Percentiles rank a stretch among this genome's conserved stretches.
Conservation (phyloP, 2,329 filamentous ascomycete species). For the Dactylonectria macrodidyma region DNA sequence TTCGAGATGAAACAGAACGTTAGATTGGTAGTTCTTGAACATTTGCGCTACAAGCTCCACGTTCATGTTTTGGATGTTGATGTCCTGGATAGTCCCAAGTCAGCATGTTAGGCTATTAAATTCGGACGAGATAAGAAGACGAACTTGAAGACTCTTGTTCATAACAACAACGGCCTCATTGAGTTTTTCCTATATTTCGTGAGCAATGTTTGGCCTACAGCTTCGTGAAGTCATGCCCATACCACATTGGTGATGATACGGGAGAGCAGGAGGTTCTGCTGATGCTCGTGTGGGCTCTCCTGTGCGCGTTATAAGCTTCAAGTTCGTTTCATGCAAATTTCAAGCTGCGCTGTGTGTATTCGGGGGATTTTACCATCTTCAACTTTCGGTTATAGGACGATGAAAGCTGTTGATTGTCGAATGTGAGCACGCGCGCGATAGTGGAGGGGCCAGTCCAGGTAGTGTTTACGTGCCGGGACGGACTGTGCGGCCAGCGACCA, state of each 20-base stretch:
- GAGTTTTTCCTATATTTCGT: constrained; percentile 83
- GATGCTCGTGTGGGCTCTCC: constrained; percentile 98
- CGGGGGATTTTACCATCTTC: constrained; percentile 19
- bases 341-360: not conserved
- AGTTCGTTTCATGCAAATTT: not conserved
- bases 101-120: not conserved
- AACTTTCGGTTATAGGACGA: constrained; percentile 8
- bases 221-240: constrained; percentile 56
- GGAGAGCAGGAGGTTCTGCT: constrained; percentile 92
- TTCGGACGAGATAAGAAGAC: not conserved
- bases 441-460: constrained; percentile 28
- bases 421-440: not conserved
- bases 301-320: constrained; percentile 46
- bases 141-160: constrained; percentile 91
- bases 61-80: constrained; percentile 99
- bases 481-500: constrained; percentile 5
- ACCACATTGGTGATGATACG: constrained; percentile 99
- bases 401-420: constrained; percentile 6
- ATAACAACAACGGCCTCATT: constrained; percentile 94
- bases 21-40: constrained; percentile 99
- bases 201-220: constrained; percentile 1
- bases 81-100: constrained; percentile 73
- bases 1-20: constrained; percentile 97
- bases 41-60: constrained; percentile 98
- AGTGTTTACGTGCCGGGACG: constrained; percentile 39